A percentile compares a stretch with the other conserved stretches of the same genome.
Evolutionary conservation across 257 asterid species (phyloP).

Genomic region (Nicotiana obtusifolia): DNA sequence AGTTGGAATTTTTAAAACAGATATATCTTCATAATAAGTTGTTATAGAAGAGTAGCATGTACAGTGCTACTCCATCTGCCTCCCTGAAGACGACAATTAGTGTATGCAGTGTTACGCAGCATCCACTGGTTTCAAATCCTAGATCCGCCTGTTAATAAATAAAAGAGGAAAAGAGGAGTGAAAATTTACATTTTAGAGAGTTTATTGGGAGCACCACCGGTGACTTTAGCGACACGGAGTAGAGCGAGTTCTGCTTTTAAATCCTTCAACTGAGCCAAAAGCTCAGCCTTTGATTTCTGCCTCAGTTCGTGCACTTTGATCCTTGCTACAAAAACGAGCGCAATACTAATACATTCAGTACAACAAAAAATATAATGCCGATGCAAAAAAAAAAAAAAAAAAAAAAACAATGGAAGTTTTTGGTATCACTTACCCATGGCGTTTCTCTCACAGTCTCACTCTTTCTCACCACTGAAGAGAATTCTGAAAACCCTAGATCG

Average conservation of each 20-base stretch:
- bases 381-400: neutral
- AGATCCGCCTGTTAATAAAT: neutral
- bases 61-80: neutral
- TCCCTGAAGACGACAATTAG: neutral
- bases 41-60: too few relatives aligned
- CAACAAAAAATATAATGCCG: neutral
- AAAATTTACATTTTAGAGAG: conserved; percentile 28
- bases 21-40: neutral
- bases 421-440: neutral
- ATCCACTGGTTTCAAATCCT: neutral
- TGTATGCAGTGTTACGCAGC: neutral
- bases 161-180: neutral
- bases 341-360: neutral
- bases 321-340: conserved; percentile 12
- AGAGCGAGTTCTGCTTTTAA: conserved; percentile 29
- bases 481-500: neutral
- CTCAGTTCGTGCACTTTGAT: conserved; percentile 36
- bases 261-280: conserved; percentile 26
- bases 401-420: neutral
- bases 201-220: conserved; percentile 35
- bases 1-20: neutral
- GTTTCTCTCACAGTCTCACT: neutral
- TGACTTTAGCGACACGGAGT: conserved; percentile 36
- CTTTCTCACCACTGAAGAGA: neutral
- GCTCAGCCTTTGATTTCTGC: conserved; percentile 22